Base-by-base conservation (phyloP, 768 basidiomycete species). In the Mycena filopes region DNA sequence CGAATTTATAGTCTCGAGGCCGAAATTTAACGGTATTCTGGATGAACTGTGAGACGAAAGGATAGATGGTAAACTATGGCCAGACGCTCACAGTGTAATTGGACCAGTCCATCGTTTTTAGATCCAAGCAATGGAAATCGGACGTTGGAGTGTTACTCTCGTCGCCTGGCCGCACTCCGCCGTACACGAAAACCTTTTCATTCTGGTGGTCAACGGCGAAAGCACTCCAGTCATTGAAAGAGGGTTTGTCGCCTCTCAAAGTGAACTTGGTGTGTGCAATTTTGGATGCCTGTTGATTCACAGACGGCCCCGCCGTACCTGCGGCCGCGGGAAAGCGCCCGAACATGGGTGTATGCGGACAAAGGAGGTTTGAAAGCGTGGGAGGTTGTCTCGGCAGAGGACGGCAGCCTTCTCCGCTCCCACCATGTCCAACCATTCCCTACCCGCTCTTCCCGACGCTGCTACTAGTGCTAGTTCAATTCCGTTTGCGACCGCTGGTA, bases 91-190 rank as follows among this genome's bases (percentile, higher is more conserved):
- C 76, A 8, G 75, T 75, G 7, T 72, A 60, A 56, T 76, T 68
- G 26, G 58, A 57, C 76, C 76, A 77, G 10, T 43, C 28, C 71
- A 72, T 66, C 4, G 67, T 69, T 23, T 26, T 54, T 6, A 70
- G 55, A 48, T 75, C 66, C 28, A 71, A 67, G 6, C 63, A 56
- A 54, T 68, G 68, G 11, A 78, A 72, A 51, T 77, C 75, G 12
- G 63, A 69, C 1, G 75, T 72, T 0, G 71, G 69, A 0, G 47
- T 33, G 18, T 55, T 10, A 12, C 8, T 21, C 15, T 65, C 54
- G 20, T 68, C 67, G 2, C 46, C 45, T 15, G 72, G 73, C 6
- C 62, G 67, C n/a, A 57, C 50, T 2, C 75, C 75, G 15, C 71
- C 72, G 29, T 73, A 74, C 38, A 65, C 49, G 49, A 73, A 77